Percentiles rank a stretch among this genome's conserved stretches.
Evolutionary conservation across 371 early-diverging fungal genomes (phyloP).

Genomic region (Lichtheimia hyalospora): DNA sequence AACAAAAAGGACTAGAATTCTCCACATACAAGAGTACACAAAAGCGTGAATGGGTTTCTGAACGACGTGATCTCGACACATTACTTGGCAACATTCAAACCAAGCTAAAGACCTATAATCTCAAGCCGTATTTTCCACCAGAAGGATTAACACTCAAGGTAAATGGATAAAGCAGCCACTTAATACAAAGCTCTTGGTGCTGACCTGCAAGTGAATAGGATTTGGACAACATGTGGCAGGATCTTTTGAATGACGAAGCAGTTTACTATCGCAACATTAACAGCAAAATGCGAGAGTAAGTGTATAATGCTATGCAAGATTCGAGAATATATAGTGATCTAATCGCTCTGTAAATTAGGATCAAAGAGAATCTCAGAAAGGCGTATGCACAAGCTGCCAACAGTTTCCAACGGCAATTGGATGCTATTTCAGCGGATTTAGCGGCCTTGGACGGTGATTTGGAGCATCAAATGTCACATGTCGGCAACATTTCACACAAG

Average conservation of each 20-base stretch:
- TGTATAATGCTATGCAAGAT: not conserved
- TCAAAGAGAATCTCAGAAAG: slow-evolving; percentile 73
- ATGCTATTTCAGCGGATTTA: slow-evolving; percentile 65
- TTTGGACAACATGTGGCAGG: slow-evolving; percentile 77
- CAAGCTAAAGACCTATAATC: slow-evolving; percentile 90
- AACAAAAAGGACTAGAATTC: slow-evolving; percentile 72
- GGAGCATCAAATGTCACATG: slow-evolving; percentile 67
- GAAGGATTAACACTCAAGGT: slow-evolving; percentile 63
- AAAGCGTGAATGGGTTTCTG: slow-evolving; percentile 88
- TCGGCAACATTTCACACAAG: slow-evolving; percentile 51
- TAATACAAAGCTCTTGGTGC: too few species aligned
- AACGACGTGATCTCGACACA: slow-evolving; percentile 86
- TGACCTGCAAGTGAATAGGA: slow-evolving; percentile 42
- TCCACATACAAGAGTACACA: slow-evolving; percentile 77
- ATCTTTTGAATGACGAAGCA: slow-evolving; percentile 73
- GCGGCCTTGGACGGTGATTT: slow-evolving; percentile 72
- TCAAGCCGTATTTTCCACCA: slow-evolving; percentile 84
- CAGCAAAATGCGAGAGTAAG: slow-evolving; percentile 78
- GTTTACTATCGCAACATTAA: slow-evolving; percentile 77
- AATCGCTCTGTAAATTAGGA: slow-evolving; percentile 32
- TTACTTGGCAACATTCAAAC: slow-evolving; percentile 93
- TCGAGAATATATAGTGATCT: not conserved
- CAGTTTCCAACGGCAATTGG: slow-evolving; percentile 65
- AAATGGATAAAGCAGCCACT: not conserved
- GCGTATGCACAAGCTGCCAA: slow-evolving; percentile 82